Evolutionary conservation across 345 rosid species (phyloP), one percentile per base, ranked within the genome.

Genomic region (Eucalyptus tenuipes): DNA sequence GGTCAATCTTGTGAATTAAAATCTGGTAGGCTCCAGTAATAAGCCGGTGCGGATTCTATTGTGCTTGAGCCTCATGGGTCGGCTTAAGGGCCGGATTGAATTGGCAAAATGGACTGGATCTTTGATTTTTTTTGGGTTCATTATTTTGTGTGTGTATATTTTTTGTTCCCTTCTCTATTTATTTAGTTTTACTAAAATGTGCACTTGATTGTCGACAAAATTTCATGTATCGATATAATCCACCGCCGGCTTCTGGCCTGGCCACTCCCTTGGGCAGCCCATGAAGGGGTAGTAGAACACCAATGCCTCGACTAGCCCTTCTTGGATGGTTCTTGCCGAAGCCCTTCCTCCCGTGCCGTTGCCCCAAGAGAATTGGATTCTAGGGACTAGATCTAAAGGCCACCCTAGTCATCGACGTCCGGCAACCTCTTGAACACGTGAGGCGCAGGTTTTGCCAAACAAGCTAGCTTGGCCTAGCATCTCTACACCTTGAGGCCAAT

Each of bases 211-310:
- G 29, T 55, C 61, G 61, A 55, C 29, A 10, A 55, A 55, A 55
- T 22, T 55, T 55, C 29, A 55, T 1, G 29, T 55, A 24, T 10
- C 29, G 29, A 55, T 27, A 49, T 95, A 94, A n/a, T 94, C 96
- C 93, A 95, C 94, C 42, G 88, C 85, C 11, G 93, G 95, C 86
- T 93, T 94, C 13, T 93, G 79, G 89, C 91, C 88, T 4, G 86
- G 64, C 29, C 90, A 87, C 84, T 95, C 94, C 44, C 91, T 61
- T 37, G 93, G 92, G 89, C 95, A 80, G 18, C 95, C 94, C 8
- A 95, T 94, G 25, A 94, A 90, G 3, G 95, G 95, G 50, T 94
- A 93, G 57, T 93, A 95, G 82, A 85, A 89, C 59, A 93, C 95
- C 6, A 95, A 90, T 6, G 93, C 45, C 37, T 92, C 53, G 0